Evolutionary conservation across 345 rosid genomes (phyloP).

Genomic region (Corymbia maculata): DNA sequence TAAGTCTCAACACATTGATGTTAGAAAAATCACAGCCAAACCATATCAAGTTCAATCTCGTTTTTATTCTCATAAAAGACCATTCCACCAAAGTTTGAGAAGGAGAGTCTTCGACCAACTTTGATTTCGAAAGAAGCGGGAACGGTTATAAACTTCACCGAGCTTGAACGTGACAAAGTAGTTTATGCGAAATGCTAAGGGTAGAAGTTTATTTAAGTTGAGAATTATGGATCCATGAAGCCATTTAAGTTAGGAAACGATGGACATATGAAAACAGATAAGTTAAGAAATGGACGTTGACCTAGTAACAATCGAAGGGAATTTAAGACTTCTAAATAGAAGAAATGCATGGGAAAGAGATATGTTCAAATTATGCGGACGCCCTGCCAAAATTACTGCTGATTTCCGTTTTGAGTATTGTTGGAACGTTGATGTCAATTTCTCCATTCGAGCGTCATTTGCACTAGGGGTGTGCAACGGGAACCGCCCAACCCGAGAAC

Average conservation of each 20-base stretch:
- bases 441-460: not conserved
- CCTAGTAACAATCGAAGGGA: not conserved
- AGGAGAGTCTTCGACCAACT: not conserved
- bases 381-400: not conserved
- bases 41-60: not conserved
- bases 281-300: not conserved
- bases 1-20: not conserved
- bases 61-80: not conserved
- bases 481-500: too few species aligned
- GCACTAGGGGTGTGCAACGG: too few species aligned
- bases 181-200: not conserved
- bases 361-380: fast-evolving
- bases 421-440: not conserved
- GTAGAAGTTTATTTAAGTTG: not conserved
- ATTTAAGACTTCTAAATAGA: not conserved
- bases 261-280: too few species aligned
- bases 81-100: not conserved
- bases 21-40: not conserved
- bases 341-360: not conserved
- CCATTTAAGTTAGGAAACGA: not conserved
- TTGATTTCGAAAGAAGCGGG: not conserved
- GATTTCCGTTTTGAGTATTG: not conserved
- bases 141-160: too few species aligned
- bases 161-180: too few species aligned
- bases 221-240: not conserved